Percentiles rank a stretch among this genome's conserved stretches.
phyloP scores from a whole-genome alignment of 805 yeast genomes.

The Candida orba region DNA sequence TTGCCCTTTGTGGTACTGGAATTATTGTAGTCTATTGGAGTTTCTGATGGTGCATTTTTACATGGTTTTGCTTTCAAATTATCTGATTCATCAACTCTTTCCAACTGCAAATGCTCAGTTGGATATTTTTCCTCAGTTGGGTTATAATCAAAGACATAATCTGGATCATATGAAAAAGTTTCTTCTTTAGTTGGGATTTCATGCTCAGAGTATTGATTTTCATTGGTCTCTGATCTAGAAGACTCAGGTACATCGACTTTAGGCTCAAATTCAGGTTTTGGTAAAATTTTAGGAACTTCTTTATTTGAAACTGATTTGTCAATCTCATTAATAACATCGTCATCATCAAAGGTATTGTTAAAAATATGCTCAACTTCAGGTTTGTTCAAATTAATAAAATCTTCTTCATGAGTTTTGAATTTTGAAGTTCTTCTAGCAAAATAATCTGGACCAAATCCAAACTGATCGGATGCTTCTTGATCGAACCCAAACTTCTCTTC shows the following conservation, averaged over 20 bases:
- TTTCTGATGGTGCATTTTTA: background rate
- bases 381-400: background rate
- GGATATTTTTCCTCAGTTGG: background rate
- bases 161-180: constrained; percentile 2
- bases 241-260: too few species aligned
- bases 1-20: too few species aligned
- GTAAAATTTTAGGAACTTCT: too few species aligned
- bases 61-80: background rate
- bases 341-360: background rate
- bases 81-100: constrained; percentile 1
- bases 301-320: background rate
- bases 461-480: background rate
- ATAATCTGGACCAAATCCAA: constrained; percentile 9
- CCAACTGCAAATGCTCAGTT: constrained; percentile 2
- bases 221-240: too few species aligned
- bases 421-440: constrained; percentile 3
- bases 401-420: background rate
- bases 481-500: background rate
- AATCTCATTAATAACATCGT: background rate
- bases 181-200: background rate
- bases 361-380: constrained; percentile 2
- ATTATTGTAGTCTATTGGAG: too few species aligned
- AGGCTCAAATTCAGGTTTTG: too few species aligned
- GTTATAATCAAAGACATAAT: constrained; percentile 5
- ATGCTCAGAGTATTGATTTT: too few species aligned